Evolutionary conservation across 2,329 filamentous ascomycete genomes (phyloP).

Genomic region (Penicillium sp.): DNA sequence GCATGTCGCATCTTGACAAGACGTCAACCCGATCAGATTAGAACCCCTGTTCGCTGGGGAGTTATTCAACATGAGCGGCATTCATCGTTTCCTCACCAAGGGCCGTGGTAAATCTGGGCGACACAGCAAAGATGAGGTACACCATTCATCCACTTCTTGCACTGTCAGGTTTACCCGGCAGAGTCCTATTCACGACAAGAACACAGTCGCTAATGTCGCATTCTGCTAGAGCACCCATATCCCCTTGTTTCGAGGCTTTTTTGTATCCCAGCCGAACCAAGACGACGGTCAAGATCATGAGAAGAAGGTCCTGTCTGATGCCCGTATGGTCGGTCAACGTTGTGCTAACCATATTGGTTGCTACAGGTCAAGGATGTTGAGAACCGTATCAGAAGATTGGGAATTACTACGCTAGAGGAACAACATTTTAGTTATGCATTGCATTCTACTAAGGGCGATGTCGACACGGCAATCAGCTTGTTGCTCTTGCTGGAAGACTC

Average conservation of each 20-base stretch:
- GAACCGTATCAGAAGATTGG: constrained; percentile 51
- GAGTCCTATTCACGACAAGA: not conserved
- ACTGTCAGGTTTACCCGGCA: not conserved
- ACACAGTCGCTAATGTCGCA: constrained; percentile 11
- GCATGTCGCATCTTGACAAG: constrained; percentile 23
- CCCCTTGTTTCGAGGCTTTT: constrained; percentile 32
- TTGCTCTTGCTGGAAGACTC: constrained; percentile 77
- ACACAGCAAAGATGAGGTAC: constrained; percentile 36
- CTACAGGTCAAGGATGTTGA: constrained; percentile 53
- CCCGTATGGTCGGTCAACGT: not conserved
- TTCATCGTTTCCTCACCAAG: constrained; percentile 42
- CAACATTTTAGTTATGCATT: constrained; percentile 64
- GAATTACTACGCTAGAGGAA: constrained; percentile 57
- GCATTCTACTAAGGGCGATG: constrained; percentile 64
- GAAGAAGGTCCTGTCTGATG: constrained; percentile 32
- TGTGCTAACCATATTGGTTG: constrained; percentile 11
- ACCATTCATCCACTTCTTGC: not conserved
- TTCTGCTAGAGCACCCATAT: constrained; percentile 21
- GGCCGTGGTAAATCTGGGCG: constrained; percentile 26
- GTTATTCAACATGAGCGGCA: constrained; percentile 37
- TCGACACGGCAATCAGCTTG: constrained; percentile 72
- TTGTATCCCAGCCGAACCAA: constrained; percentile 25
- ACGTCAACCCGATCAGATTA: constrained; percentile 5
- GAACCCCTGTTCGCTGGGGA: constrained; percentile 1
- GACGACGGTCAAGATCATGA: constrained; percentile 30